Conservation (phyloP, 1,284 basidiomycete genomes). For the Waitea zeae region DNA sequence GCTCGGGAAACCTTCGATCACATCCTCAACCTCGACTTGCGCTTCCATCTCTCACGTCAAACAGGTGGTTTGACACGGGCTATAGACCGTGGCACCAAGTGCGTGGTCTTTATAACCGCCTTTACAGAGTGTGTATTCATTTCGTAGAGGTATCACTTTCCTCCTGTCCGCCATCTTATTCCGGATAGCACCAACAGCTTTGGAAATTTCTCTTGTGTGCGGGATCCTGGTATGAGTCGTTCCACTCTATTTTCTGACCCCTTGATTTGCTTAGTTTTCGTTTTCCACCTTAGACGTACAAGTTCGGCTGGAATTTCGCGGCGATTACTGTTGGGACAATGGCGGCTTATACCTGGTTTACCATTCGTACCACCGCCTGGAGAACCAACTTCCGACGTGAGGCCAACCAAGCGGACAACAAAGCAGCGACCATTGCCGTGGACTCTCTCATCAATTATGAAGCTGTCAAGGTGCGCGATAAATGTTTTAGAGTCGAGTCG, state of each 20-base stretch:
- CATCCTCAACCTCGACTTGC: slow-evolving; percentile 78
- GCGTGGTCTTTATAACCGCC: slow-evolving; percentile 6
- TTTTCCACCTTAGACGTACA: slow-evolving; percentile 58
- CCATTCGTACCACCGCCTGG: slow-evolving; percentile 92
- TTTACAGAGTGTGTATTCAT: slow-evolving; percentile 1
- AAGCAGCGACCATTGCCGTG: slow-evolving; percentile 84
- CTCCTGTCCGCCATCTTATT: slow-evolving; percentile 88
- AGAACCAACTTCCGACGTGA: slow-evolving; percentile 89
- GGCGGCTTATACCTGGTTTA: slow-evolving; percentile 93
- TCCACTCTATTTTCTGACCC: no score
- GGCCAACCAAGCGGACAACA: slow-evolving; percentile 94
- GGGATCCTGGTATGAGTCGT: slow-evolving; percentile 65
- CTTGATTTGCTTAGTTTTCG: slow-evolving; percentile 2
- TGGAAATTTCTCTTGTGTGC: slow-evolving; percentile 95
- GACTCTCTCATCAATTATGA: slow-evolving; percentile 97
- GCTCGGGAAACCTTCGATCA: slow-evolving; percentile 91
- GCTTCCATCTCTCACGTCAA: slow-evolving; percentile 86
- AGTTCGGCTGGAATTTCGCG: slow-evolving; percentile 95
- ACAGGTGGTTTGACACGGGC: slow-evolving; percentile 93
- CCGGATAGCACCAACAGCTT: slow-evolving; percentile 87
- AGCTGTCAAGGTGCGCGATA: slow-evolving; percentile 72
- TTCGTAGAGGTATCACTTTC: slow-evolving; percentile 82
- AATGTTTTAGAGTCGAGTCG: not conserved
- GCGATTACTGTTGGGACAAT: slow-evolving; percentile 79
- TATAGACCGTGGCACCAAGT: slow-evolving; percentile 97